Base-by-base conservation (phyloP, 106 monocot genomes). In the Alisma plantagoaquatica region DNA sequence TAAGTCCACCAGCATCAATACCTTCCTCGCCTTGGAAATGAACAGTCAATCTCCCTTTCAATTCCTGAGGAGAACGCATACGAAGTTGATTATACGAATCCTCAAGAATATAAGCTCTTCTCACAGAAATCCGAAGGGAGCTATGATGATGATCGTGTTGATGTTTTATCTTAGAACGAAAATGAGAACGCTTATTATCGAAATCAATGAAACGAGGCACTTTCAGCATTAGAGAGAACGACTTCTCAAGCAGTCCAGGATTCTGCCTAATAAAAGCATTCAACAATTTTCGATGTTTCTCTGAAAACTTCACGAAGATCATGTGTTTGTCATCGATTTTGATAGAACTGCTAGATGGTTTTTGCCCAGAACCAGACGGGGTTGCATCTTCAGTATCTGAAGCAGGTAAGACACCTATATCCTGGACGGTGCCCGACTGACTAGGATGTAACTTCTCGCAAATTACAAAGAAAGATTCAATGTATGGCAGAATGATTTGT, bases 21-120 rank as follows among this genome's bases (percentile, higher is more conserved):
- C 96, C 96, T 69, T 96, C 96, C 63, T 96, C 96, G n/a, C 88
- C 96, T 76, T 88, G 88, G 61, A 96, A 96, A 75, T 89, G 77
- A 33, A 96, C 96, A 29, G 87, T 96, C 20, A 96, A 56, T 31
- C 88, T 78, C 35, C 96, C 88, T 54, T 96, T 96, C 21, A 96
- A 65, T 59, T 96, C 96, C 55, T 88, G 88, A 31, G 81, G 78
- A 27, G 88, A 80, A 16, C 88, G 70, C 88, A 96, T 89, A 2
- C 96, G 84, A 14, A 96, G 73, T 54, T 84, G 96, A 41, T 88
- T 88, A 59, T 96, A 96, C 3, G 96, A 96, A 27, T 96, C 96
- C 67, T 96, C 96, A 38, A 96, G 71, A 52, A 96, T 84, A 60
- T 96, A 96, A 2, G 87, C 87, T 59, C 96, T 63, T 59, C 96